phyloP scores from a whole-genome alignment of 1,284 basidiomycete species.

The Cryptococcus depauperatus region DNA sequence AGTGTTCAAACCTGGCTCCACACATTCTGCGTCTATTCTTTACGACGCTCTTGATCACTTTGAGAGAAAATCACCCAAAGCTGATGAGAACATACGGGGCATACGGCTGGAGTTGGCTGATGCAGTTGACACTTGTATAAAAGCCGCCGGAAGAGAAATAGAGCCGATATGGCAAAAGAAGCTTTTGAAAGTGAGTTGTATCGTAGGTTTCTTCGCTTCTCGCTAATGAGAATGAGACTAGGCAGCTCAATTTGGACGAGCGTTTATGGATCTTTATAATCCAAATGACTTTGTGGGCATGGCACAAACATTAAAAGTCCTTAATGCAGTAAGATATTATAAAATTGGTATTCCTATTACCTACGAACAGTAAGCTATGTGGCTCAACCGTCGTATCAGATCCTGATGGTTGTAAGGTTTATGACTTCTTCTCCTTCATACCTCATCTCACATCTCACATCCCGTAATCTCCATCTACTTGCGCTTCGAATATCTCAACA shows the following conservation, averaged over 20 bases:
- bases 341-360: conserved; percentile 91
- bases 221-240: conserved; percentile 36
- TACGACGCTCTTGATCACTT: conserved; percentile 91
- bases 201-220: background rate
- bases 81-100: conserved; percentile 83
- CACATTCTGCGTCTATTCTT: conserved; percentile 80
- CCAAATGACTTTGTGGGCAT: conserved; percentile 82
- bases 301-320: conserved; percentile 85
- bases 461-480: conserved; percentile 81
- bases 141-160: conserved; percentile 88
- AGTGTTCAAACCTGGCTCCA: conserved; percentile 85
- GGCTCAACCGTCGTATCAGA: background rate
- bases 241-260: conserved; percentile 92
- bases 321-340: conserved; percentile 84
- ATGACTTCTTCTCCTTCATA: conserved; percentile 65
- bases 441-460: conserved; percentile 72
- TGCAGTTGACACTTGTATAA: conserved; percentile 87
- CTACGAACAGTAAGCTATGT: conserved; percentile 64
- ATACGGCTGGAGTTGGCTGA: conserved; percentile 76
- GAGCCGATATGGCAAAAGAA: conserved; percentile 80
- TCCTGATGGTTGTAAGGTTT: conserved; percentile 52
- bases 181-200: conserved; percentile 65
- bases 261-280: conserved; percentile 87
- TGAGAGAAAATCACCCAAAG: conserved; percentile 70
- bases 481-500: conserved; percentile 84